Conservation (phyloP, 345 rosid genomes). For the Bruguiera parviflora region DNA sequence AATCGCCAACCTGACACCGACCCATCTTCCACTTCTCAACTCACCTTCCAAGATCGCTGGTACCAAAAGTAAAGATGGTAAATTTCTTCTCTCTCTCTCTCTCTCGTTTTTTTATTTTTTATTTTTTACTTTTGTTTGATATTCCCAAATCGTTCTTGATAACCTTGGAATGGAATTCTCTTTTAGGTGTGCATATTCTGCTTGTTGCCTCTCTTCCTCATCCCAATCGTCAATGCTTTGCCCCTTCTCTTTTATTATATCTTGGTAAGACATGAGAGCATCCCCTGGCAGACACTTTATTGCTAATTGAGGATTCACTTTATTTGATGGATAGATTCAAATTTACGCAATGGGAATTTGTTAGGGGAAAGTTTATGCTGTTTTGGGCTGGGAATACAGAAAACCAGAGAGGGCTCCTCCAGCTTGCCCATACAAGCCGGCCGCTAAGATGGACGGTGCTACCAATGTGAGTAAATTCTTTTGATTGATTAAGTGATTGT, state of each 20-base stretch:
- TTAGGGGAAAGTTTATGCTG: conserved; percentile 64
- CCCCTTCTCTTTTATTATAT: conserved; percentile 63
- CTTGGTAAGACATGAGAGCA: conserved; percentile 40
- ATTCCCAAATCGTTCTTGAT: not conserved
- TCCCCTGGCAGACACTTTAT: not conserved
- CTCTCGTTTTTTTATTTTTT: too few relatives aligned
- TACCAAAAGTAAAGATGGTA: too few relatives aligned
- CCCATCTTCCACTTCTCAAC: too few relatives aligned
- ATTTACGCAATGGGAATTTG: too few relatives aligned
- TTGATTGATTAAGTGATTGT: too few relatives aligned
- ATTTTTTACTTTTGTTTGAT: not conserved
- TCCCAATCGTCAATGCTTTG: conserved; percentile 74
- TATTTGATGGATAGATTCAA: too few relatives aligned
- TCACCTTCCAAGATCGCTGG: too few relatives aligned
- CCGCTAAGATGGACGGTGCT: conserved; percentile 29
- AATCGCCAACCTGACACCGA: too few relatives aligned
- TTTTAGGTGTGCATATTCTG: conserved; percentile 79
- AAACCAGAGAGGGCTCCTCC: conserved; percentile 83
- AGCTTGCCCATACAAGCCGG: conserved; percentile 76
- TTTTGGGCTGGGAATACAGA: conserved; percentile 98
- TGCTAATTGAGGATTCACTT: not conserved
- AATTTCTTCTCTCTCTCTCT: too few relatives aligned
- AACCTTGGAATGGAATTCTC: not conserved
- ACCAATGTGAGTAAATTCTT: conserved; percentile 40
- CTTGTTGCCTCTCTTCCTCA: conserved; percentile 80